Evolutionary conservation across 1,139 yeast species (phyloP).

Genomic region (Lodderomyces oxycetoniae): DNA sequence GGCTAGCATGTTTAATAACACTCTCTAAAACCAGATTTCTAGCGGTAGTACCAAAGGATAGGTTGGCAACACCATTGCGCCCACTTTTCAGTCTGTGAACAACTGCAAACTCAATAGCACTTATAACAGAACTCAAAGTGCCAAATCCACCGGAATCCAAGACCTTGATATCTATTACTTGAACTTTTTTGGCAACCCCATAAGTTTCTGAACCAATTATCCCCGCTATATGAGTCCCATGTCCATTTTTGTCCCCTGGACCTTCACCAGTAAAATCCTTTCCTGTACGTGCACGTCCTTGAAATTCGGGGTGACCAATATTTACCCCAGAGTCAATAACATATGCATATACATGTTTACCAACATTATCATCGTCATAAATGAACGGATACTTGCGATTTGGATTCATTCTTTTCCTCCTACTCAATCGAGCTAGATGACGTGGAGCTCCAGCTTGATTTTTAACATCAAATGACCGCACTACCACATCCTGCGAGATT

Average conservation of each 20-base stretch:
- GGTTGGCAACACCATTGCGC: conserved; percentile 63
- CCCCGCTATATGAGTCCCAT: conserved; percentile 90
- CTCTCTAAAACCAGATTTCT: conserved; percentile 61
- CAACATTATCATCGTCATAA: conserved; percentile 24
- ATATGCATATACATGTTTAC: conserved; percentile 58
- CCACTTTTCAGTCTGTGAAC: conserved; percentile 46
- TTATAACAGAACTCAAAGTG: conserved; percentile 57
- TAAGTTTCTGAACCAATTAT: conserved; percentile 70
- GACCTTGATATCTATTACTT: conserved; percentile 67
- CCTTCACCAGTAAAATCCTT: conserved; percentile 62
- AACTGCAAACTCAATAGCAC: conserved; percentile 69
- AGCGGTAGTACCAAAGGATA: conserved; percentile 74
- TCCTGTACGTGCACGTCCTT: conserved; percentile 55
- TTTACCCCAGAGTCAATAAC: conserved; percentile 75
- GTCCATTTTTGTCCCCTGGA: conserved; percentile 62
- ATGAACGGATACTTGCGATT: conserved; percentile 20
- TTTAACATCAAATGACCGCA: conserved; percentile 40
- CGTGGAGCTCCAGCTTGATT: conserved; percentile 53
- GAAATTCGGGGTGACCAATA: conserved; percentile 58
- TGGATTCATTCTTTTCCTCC: conserved; percentile 32
- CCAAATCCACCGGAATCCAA: conserved; percentile 63
- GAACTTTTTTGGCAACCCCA: conserved; percentile 74
- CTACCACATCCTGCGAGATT: conserved; percentile 52
- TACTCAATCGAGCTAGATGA: conserved; percentile 63
- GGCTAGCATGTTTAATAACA: conserved; percentile 67